Evolutionary conservation across 495 filamentous ascomycete genomes (phyloP).

Genomic region (Neurospora pannonica): DNA sequence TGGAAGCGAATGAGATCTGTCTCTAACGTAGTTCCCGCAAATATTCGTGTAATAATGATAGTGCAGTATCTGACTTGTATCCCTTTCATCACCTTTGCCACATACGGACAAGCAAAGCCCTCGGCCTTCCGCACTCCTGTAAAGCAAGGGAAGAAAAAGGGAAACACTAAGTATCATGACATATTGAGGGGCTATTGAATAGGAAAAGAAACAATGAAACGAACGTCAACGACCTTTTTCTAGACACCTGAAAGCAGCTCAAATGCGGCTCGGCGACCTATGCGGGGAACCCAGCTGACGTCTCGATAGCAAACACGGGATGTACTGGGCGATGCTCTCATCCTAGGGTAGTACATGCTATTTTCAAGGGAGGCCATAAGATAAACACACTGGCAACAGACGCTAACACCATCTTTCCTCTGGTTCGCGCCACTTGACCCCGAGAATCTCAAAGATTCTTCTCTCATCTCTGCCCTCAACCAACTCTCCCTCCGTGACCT

Average conservation of each 20-base stretch:
- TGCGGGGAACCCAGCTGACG: background rate
- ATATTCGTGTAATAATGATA: background rate
- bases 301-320: background rate
- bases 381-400: background rate
- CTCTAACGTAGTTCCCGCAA: background rate
- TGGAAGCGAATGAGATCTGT: background rate
- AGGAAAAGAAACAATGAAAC: background rate
- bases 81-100: background rate
- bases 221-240: background rate
- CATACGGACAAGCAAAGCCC: background rate
- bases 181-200: background rate
- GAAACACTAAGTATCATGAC: background rate
- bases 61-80: background rate
- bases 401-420: constrained; percentile 61
- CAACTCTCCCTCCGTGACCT: constrained; percentile 63
- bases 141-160: background rate
- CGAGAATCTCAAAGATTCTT: constrained; percentile 76
- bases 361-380: background rate
- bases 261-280: background rate
- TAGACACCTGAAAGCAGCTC: background rate
- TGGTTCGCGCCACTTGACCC: constrained; percentile 80
- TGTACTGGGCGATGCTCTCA: background rate
- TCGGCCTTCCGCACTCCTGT: background rate
- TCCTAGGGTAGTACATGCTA: background rate
- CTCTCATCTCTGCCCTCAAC: constrained; percentile 71